These are phyloP conservation scores for Candida insectorum DNA, from an alignment of 805 yeast species.

Conservation along the genomic window DNA sequence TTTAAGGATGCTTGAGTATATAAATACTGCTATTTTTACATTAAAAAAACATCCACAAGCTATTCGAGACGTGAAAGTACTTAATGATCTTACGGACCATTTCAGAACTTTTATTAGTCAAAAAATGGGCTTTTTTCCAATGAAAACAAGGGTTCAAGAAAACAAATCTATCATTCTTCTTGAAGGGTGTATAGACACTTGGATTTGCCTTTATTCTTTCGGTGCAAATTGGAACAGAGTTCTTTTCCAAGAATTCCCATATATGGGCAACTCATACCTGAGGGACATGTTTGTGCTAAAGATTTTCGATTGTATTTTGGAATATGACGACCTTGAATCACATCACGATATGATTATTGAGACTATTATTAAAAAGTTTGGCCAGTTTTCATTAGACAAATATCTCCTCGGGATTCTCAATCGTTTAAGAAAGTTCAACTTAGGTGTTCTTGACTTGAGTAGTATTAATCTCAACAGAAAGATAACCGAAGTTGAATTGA, in stretches of 20 bases:
- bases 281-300: constrained; percentile 29
- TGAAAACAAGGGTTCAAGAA: constrained; percentile 21
- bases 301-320: constrained; percentile 23
- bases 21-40: too few relatives aligned
- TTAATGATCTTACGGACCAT: constrained; percentile 1
- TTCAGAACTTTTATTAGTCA: constrained; percentile 15
- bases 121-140: constrained; percentile 36
- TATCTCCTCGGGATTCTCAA: constrained; percentile 21
- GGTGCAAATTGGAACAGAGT: constrained; percentile 33
- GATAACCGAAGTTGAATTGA: constrained; percentile 7
- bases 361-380: constrained; percentile 22
- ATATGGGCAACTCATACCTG: constrained; percentile 36
- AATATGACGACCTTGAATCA: constrained; percentile 16
- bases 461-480: constrained; percentile 1
- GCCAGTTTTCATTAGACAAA: constrained; percentile 21
- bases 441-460: constrained; percentile 2
- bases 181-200: constrained; percentile 25
- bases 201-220: constrained; percentile 23
- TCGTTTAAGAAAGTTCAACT: constrained; percentile 1
- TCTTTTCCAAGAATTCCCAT: constrained; percentile 35
- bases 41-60: too few relatives aligned
- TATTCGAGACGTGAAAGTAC: too few relatives aligned
- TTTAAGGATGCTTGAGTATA: too few relatives aligned
- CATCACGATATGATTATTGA: constrained; percentile 20
- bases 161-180: constrained; percentile 16